phyloP scores from a whole-genome alignment of 1,284 basidiomycete species.

The Puccinia triticina region DNA sequence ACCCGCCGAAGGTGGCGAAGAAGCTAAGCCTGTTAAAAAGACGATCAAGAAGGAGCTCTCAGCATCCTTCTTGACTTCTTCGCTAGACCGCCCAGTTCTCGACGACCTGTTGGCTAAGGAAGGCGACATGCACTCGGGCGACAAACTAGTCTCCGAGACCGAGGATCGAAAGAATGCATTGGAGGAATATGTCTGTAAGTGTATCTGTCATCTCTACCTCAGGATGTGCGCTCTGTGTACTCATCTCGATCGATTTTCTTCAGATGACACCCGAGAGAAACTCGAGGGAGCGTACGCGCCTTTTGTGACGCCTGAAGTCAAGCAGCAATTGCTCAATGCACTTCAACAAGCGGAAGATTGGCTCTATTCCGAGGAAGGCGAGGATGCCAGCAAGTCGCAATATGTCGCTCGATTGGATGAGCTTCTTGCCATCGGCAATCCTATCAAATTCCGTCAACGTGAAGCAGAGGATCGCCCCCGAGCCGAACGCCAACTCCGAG shows the following conservation, averaged over 20 bases:
- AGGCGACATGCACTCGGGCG: slow-evolving; percentile 79
- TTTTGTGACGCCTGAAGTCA: slow-evolving; percentile 75
- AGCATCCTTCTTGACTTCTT: slow-evolving; percentile 69
- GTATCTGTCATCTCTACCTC: not conserved
- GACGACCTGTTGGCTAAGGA: slow-evolving; percentile 76
- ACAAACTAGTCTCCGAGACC: slow-evolving; percentile 93
- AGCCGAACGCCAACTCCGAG: slow-evolving; percentile 74
- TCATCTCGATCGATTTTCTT: slow-evolving; percentile 4
- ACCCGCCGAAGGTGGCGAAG: slow-evolving; percentile 64
- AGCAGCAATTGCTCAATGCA: slow-evolving; percentile 71
- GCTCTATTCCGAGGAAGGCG: slow-evolving; percentile 92
- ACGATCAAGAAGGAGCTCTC: slow-evolving; percentile 78
- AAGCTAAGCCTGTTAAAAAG: slow-evolving; percentile 72
- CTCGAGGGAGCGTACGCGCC: slow-evolving; percentile 80
- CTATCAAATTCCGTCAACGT: slow-evolving; percentile 75
- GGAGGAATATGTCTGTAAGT: slow-evolving; percentile 81
- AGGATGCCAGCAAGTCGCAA: slow-evolving; percentile 87
- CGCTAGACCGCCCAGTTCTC: slow-evolving; percentile 69
- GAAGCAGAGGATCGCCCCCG: slow-evolving; percentile 78
- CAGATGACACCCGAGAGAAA: slow-evolving; percentile 81
- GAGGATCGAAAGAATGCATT: slow-evolving; percentile 97
- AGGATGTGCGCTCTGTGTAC: not conserved
- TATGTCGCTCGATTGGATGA: slow-evolving; percentile 78
- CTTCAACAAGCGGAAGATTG: slow-evolving; percentile 84
- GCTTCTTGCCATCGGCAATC: slow-evolving; percentile 80